Conservation (phyloP, 495 filamentous ascomycete species). For the Jackrogersella minutella region DNA sequence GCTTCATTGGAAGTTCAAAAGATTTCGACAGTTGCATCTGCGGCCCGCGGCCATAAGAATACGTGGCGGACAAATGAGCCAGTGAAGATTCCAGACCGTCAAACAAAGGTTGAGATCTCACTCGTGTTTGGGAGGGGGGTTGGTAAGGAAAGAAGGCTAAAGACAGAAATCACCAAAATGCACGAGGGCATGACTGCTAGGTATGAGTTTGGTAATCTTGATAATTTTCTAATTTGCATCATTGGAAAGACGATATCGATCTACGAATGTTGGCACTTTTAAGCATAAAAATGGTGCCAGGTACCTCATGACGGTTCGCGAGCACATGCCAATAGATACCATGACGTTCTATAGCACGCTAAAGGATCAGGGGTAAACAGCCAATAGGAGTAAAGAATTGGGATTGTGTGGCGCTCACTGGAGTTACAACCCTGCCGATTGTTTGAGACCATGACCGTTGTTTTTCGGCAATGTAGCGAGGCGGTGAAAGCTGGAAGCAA, state of each 20-base stretch:
- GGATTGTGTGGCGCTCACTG: constrained; percentile 22
- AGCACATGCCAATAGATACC: constrained; percentile 20
- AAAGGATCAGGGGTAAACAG: constrained; percentile 13
- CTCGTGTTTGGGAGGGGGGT: background rate
- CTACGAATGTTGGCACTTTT: constrained; percentile 7
- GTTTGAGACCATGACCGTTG: constrained; percentile 1
- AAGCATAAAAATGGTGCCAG: background rate
- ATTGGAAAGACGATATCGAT: constrained; percentile 9
- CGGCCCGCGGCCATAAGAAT: constrained; percentile 16
- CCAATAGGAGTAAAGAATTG: constrained; percentile 32
- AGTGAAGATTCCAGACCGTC: constrained; percentile 20
- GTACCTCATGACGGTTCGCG: constrained; percentile 16
- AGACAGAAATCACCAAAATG: background rate
- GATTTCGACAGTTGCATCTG: constrained; percentile 27
- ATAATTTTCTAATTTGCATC: constrained; percentile 6
- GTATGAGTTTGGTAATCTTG: background rate
- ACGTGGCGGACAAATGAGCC: constrained; percentile 31
- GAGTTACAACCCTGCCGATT: constrained; percentile 2
- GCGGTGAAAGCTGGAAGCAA: constrained; percentile 23
- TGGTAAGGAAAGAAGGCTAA: constrained; percentile 2
- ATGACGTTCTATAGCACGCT: constrained; percentile 23
- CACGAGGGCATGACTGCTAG: background rate
- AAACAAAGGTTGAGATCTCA: constrained; percentile 13
- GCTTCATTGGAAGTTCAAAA: constrained; percentile 20
- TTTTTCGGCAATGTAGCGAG: constrained; percentile 17